These are phyloP conservation scores for Phialophora expanda DNA, from an alignment of 2,329 filamentous ascomycete genomes.

Conservation along the genomic window DNA sequence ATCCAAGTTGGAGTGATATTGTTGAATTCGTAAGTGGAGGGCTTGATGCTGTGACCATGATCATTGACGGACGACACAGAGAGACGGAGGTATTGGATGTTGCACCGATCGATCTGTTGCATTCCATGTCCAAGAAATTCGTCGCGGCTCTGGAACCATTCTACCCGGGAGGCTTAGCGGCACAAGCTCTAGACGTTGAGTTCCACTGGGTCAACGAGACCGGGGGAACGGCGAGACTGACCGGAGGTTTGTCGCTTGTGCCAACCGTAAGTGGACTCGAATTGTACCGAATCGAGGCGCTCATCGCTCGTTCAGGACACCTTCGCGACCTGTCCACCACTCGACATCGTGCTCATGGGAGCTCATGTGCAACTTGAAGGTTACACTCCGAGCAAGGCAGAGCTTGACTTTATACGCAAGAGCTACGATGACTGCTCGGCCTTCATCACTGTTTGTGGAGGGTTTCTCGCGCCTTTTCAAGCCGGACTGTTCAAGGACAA, in stretches of 20 bases:
- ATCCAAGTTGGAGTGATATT: conserved; percentile 28
- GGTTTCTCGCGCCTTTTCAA: conserved; percentile 25
- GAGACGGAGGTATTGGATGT: conserved; percentile 42
- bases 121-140: conserved; percentile 38
- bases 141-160: conserved; percentile 26
- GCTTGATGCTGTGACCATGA: background rate
- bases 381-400: conserved; percentile 30
- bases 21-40: conserved; percentile 17
- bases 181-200: conserved; percentile 40
- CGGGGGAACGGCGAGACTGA: conserved; percentile 27
- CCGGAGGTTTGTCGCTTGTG: conserved; percentile 24
- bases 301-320: conserved; percentile 24
- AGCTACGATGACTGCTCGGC: conserved; percentile 30
- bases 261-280: conserved; percentile 16
- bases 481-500: conserved; percentile 33
- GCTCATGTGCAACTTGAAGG: conserved; percentile 16
- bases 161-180: conserved; percentile 12
- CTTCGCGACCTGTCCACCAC: conserved; percentile 33
- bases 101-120: conserved; percentile 42
- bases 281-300: background rate
- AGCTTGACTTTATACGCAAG: conserved; percentile 34
- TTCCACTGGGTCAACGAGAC: conserved; percentile 44
- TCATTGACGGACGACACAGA: conserved; percentile 17
- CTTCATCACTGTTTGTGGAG: conserved; percentile 36
- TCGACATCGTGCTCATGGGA: conserved; percentile 36